Percentiles rank a stretch among this genome's conserved stretches.
phyloP scores from a whole-genome alignment of 108 stramenopile species.

The Nannochloropsis oceanica region DNA sequence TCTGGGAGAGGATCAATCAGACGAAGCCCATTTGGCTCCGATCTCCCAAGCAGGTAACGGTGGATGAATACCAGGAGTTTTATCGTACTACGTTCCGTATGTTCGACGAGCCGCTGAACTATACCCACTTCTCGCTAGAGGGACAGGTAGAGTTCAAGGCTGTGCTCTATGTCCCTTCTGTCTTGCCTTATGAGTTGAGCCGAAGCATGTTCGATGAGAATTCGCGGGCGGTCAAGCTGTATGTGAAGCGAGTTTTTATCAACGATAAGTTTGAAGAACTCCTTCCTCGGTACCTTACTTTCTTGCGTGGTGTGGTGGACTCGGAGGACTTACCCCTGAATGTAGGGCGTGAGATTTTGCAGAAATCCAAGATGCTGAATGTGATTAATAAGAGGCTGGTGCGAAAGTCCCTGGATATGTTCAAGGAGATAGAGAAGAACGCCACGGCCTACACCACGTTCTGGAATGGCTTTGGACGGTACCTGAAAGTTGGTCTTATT shows the following conservation, averaged over 20 bases:
- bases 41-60: conserved; percentile 64
- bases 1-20: conserved; percentile 77
- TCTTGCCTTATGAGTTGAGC: conserved; percentile 81
- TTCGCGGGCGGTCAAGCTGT: conserved; percentile 63
- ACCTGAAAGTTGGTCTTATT: conserved; percentile 82
- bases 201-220: conserved; percentile 94
- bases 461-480: conserved; percentile 93
- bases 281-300: conserved; percentile 49
- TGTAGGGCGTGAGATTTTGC: conserved; percentile 90
- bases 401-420: conserved; percentile 87
- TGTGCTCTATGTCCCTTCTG: conserved; percentile 80
- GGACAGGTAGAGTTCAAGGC: conserved; percentile 95
- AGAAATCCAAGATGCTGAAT: conserved; percentile 84
- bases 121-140: conserved; percentile 85
- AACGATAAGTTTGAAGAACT: conserved; percentile 96
- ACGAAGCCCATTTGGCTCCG: conserved; percentile 95
- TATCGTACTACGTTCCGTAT: conserved; percentile 86
- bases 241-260: conserved; percentile 98
- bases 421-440: conserved; percentile 60
- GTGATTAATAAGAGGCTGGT: conserved; percentile 95
- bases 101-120: conserved; percentile 68
- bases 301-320: conserved; percentile 53
- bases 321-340: conserved; percentile 86
- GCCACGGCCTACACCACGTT: conserved; percentile 63
- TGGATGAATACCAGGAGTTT: conserved; percentile 83